Base-by-base conservation (phyloP, 345 rosid species). In the Capsella bursapastoris region DNA sequence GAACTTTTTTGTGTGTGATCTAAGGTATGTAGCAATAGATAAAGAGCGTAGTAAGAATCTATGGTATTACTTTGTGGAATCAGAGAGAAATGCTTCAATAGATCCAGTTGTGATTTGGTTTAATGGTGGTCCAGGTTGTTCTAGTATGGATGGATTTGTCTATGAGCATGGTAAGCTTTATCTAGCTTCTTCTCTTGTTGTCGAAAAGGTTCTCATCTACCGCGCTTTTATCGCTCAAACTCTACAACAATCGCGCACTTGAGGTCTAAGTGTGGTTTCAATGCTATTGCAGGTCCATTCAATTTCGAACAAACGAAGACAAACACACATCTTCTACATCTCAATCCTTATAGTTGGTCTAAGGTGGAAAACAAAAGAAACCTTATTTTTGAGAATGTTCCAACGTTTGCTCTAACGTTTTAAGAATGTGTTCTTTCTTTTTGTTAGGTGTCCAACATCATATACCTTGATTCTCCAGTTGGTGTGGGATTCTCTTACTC, bases 51-150 rank as follows among this genome's bases (percentile, higher is more conserved):
- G 74, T 47, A 93, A 79, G 82, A 90, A 81, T 53, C 70, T 91
- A 43, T 94, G 83, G 78, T 94, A 94, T 81, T 94, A 94, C 73
- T 84, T 94, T 6, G 91, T 87, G 71, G 88, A 77, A 77, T 93
- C 97, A 4, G 87, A 93, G 81, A 69, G 90, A 80, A 83, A 87
- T 51, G 87, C 96, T 8, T 65, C 89, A 2, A 15, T 57, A 64
- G 97, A 89, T 83, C 96, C 96, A 4, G 86, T 93, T 64, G 96
- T 91, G 60, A 84, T 91, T 55, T 93, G 98, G 98, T 92, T 93
- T 51, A 93, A 91, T 73, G 97, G 98, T 63, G 98, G 98, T 68
- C 97, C 97, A 6, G 98, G 94, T 43, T 93, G 98, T 83, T 93
- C 98, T 38, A 93, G 98, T 89, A 88, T 89, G 71, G 97, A 93